These are phyloP conservation scores for Stephania cephalantha DNA, from an alignment of 164 flowering plant species.

Conservation along the genomic window DNA sequence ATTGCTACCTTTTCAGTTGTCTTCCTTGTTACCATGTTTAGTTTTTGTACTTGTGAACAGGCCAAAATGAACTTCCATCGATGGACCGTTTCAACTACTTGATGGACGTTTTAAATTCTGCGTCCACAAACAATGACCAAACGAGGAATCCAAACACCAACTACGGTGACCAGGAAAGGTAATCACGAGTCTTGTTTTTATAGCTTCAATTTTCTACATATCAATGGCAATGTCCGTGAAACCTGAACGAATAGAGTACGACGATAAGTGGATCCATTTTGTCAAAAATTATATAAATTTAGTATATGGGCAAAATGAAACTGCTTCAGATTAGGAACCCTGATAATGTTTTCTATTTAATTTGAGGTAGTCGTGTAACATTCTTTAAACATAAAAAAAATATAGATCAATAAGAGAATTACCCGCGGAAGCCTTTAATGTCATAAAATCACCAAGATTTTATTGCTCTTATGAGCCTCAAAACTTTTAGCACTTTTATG, in stretches of 20 bases:
- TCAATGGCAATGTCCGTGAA: no score
- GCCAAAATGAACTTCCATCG: conserved; percentile 26
- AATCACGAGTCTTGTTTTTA: conserved; percentile 3
- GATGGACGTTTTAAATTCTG: conserved; percentile 37
- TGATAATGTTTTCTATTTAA: not conserved
- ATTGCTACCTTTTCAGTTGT: not conserved
- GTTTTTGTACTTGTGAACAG: conserved; percentile 8
- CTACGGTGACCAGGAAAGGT: conserved; percentile 47
- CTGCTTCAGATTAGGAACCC: not conserved
- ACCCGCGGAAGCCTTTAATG: no score
- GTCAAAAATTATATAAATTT: no score
- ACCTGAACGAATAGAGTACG: not conserved
- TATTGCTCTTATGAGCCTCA: no score
- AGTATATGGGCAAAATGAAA: no score
- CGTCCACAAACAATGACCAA: conserved; percentile 34
- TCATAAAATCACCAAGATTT: no score
- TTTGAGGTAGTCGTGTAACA: not conserved
- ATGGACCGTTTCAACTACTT: conserved; percentile 30
- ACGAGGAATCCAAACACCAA: conserved; percentile 24
- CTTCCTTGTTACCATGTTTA: not conserved
- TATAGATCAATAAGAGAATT: no score
- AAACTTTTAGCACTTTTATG: no score
- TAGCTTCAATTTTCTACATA: not conserved
- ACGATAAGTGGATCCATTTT: not conserved
- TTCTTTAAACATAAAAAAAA: no score